Base-by-base conservation (phyloP, 2,329 filamentous ascomycete species). In the Fonsecaea multimorphosa region DNA sequence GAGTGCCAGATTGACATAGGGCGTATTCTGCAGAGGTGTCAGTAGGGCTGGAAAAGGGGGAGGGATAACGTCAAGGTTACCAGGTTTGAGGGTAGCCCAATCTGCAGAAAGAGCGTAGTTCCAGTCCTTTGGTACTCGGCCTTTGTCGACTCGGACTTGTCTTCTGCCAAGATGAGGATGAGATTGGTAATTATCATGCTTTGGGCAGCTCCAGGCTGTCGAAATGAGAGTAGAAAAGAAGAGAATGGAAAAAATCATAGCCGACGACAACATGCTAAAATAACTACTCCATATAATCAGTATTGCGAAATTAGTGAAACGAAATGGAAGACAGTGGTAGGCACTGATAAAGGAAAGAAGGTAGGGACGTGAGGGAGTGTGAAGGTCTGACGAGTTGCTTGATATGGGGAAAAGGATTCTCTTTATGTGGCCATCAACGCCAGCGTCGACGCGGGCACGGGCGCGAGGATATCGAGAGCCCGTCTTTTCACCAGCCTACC, bases 1-100 rank as follows among this genome's bases (percentile, higher is more conserved):
- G 79, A 0, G 80, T 83, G 38, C 83, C 82, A 16, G 78, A 81
- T 68, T 84, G 82, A 75, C 83, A 85, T 22, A 79, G 73, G 5
- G 74, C 72, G 69, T 82, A 83, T 51, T 76, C 66, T 69, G 54
- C 38, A 56, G 7, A 29, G n/a, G 24, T 9, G 32, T 64, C 31
- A 65, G 60, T 34, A 64, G 31, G 34, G 34, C 22, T 52, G 31
- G 7, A 5, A 16, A 19, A 19, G 32, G 27, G 16, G 12, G 12
- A n/a, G 53, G 32, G 29, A 16, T 19, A 12, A 8, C 29, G 22
- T 8, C n/a, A 27, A 11, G 64, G 58, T 27, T 58, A 70, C 68
- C 67, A 55, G 66, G 66, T 56, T 46, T 61, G 52, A 70, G 67
- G 12, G 64, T 65, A 8, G 62, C 60, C 68, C 68, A 70, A 55